Base-by-base conservation (phyloP, 495 filamentous ascomycete genomes). In the Neurospora sp. region DNA sequence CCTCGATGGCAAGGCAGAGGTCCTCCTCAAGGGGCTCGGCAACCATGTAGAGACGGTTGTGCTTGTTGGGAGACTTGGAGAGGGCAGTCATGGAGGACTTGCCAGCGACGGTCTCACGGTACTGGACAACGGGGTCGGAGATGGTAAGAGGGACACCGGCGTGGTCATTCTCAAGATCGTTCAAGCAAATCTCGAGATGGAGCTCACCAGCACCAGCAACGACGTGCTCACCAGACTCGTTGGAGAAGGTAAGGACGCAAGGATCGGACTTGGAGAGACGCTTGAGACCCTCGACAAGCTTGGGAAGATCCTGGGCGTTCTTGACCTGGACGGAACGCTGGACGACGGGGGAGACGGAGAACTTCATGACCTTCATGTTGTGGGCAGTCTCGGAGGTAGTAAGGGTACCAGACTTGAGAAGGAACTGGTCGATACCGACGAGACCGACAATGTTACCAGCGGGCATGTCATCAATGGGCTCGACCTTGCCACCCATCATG, bases 301-400 rank as follows among this genome's bases (percentile, higher is more conserved):
- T 99, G 84, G 96, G 96, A 74, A 99, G 90, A 90, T 99, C 96
- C 84, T 95, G 93, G 84, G 96, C 96, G 85, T 99, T 99, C 93
- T 98, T 98, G 87, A 98, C 96, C 86, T 98, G 94, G 78, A 99
- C 96, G 83, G 96, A 97, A 77, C 96, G 95, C 86, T 90, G 96
- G 77, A 99, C 96, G 85, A 99, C 96, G 82, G 96, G 96, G 48
- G 96, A 98, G 82, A 99, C 96, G 79, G 96, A 99, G 92, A 99
- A 99, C 88, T 97, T 97, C 96, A 99, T 99, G 86, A 99, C 96
- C 91, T 98, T 99, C 77, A 99, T 86, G 90, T 99, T 99, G 92
- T 99, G 96, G 79, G 96, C 96, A 74, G 94, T 95, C 75, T 99
- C 96, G 80, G 90, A 90, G 81, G 96, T 99, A 84, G 94, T 97